Evolutionary conservation across 2,329 filamentous ascomycete species (phyloP).

Genomic region (Elsinoe australis): DNA sequence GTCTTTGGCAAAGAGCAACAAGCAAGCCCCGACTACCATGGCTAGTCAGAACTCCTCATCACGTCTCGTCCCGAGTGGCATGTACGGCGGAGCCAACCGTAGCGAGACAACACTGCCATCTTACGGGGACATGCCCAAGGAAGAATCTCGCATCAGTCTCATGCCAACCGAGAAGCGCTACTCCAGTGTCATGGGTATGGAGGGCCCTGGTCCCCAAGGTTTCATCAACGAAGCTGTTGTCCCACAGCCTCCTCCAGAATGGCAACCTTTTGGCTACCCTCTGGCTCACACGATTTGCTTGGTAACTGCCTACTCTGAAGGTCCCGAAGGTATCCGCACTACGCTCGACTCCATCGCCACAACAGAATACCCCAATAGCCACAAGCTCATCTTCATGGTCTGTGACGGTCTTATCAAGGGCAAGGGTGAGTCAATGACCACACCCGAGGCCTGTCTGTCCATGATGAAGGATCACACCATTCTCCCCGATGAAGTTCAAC

Average conservation of each 20-base stretch:
- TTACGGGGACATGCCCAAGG: constrained; percentile 28
- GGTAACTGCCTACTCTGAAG: constrained; percentile 95
- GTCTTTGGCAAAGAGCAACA: constrained; percentile 42
- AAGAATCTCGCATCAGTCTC: constrained; percentile 37
- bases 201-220: constrained; percentile 72
- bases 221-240: constrained; percentile 95
- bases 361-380: constrained; percentile 98
- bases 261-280: constrained; percentile 94
- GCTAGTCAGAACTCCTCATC: constrained; percentile 75
- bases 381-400: constrained; percentile 92
- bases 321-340: constrained; percentile 82
- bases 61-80: constrained; percentile 56
- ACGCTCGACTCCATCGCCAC: constrained; percentile 94
- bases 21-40: constrained; percentile 78
- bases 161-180: constrained; percentile 43
- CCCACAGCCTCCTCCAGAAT: constrained; percentile 90
- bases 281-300: constrained; percentile 88
- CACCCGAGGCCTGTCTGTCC: constrained; percentile 77
- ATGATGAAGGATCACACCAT: constrained; percentile 94
- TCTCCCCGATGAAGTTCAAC: constrained; percentile 69
- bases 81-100: constrained; percentile 58
- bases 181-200: constrained; percentile 49
- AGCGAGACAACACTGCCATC: constrained; percentile 50
- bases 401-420: constrained; percentile 98
- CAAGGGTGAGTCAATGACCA: constrained; percentile 75